Evolutionary conservation across 129 eudicot species (phyloP), one percentile per base, ranked within the genome.

Genomic region (Oenanthe sinensis): DNA sequence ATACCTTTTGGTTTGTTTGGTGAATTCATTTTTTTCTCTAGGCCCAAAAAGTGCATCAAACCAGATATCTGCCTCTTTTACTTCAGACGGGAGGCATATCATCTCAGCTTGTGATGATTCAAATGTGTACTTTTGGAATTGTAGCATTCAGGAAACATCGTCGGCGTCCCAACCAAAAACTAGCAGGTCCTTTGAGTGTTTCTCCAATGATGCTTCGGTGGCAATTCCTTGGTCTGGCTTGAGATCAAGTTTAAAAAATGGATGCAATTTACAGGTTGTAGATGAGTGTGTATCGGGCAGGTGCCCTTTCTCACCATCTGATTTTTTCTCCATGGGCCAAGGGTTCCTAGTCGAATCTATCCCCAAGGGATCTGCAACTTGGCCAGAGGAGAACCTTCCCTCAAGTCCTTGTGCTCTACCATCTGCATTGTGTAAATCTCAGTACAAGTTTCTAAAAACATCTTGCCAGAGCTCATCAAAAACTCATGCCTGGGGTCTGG

Each of bases 351-450:
- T 83, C 11, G 99, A 96, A 77, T 86, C 96, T 48, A 68, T 43
- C 24, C 87, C 94, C 22, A 88, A 87, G 82, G 97, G 87, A 54
- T 87, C 97, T 39, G 97, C 95, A 44, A 90, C 97, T 15, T 96
- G 97, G 97, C 99, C 99, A 0, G 99, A 96, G 83, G 99, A 96
- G 83, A 92, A 96, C 77, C 97, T 96, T 75, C 89, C 87, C 22
- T 82, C 92, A 28, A 78, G 86, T 73, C 89, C 92, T 1, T 40
- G 33, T 60, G 68, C 78, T 4, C 20, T 20, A 13, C 26, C 91
- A 14, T 78, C 91, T 16, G 76, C 81, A 14, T 70, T 90, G 80
- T 77, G 88, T 82, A 89, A 90, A 85, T 85, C 98, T 3, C 85
- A 85, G 50, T 89, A 90, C 85, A 96, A 84, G 74, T 87, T 96